Conservation (phyloP, 495 filamentous ascomycete genomes). For the Penicillium goetzii region DNA sequence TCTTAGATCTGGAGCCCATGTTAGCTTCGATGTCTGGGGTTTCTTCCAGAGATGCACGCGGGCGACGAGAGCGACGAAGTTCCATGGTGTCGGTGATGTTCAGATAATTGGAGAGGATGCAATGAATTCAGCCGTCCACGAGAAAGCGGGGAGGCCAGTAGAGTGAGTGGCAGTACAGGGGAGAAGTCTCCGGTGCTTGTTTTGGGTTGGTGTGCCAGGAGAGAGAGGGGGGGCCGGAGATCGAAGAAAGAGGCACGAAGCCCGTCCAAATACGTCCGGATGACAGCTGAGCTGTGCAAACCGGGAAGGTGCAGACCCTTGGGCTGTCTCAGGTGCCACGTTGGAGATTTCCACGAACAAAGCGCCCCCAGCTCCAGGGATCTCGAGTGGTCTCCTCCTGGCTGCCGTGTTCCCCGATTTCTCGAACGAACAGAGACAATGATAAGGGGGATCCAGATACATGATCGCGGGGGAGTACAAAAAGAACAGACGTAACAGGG, state of each 20-base stretch:
- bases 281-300: constrained; percentile 31
- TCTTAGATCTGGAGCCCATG: constrained; percentile 37
- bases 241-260: constrained; percentile 7
- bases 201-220: constrained; percentile 2
- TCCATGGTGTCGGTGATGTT: constrained; percentile 42
- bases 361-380: constrained; percentile 32
- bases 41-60: constrained; percentile 46
- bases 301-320: constrained; percentile 42
- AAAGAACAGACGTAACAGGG: constrained; percentile 10
- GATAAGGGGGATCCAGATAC: neutral
- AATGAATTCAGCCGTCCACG: constrained; percentile 5
- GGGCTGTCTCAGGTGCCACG: constrained; percentile 37
- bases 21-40: constrained; percentile 46
- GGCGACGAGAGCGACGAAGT: constrained; percentile 54
- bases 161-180: constrained; percentile 30
- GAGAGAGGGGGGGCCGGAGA: constrained; percentile 9
- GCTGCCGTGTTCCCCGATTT: constrained; percentile 22
- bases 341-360: constrained; percentile 33
- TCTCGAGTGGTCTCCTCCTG: constrained; percentile 20
- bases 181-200: constrained; percentile 13
- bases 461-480: constrained; percentile 9
- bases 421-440: constrained; percentile 5
- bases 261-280: constrained; percentile 23
- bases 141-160: constrained; percentile 10
- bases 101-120: constrained; percentile 8